phyloP scores from a whole-genome alignment of 140 eudicot species.

The Bidens hawaiensis region DNA sequence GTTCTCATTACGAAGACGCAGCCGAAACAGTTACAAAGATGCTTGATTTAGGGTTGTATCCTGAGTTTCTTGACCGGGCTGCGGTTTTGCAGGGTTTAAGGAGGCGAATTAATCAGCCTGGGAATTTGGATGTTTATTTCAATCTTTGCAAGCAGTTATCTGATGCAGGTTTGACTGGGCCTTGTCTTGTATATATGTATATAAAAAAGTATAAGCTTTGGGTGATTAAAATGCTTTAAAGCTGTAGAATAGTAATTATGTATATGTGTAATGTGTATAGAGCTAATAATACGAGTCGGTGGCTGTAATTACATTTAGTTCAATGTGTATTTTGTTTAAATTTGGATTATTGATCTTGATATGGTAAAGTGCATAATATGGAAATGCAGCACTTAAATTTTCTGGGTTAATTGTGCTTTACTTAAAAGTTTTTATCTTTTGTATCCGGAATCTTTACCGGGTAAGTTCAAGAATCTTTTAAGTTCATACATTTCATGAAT shows the following conservation, averaged over 20 bases:
- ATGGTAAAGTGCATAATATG: neutral
- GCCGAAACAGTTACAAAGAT: constrained; percentile 70
- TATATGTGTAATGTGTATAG: constrained; percentile 27
- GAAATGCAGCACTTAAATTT: too few relatives aligned
- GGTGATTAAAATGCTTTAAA: constrained; percentile 69
- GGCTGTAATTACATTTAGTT: constrained; percentile 20
- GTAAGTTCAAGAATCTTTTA: too few relatives aligned
- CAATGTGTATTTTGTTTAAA: neutral
- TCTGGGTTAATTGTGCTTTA: too few relatives aligned
- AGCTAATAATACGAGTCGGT: constrained; percentile 23
- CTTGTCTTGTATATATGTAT: constrained; percentile 72
- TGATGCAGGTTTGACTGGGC: constrained; percentile 75
- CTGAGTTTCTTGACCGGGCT: constrained; percentile 66
- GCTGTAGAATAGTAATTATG: neutral
- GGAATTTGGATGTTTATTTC: constrained; percentile 58
- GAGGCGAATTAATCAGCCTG: constrained; percentile 47
- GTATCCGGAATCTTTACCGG: too few relatives aligned
- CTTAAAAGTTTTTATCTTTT: too few relatives aligned
- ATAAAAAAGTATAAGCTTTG: constrained; percentile 70
- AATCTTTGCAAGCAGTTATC: constrained; percentile 69
- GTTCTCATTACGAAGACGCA: constrained; percentile 67
- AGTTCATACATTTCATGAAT: too few relatives aligned
- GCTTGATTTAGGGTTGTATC: constrained; percentile 69
- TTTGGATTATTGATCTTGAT: constrained; percentile 4
- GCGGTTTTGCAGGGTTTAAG: constrained; percentile 85